These are phyloP conservation scores for Pleurotus giganteus DNA, from an alignment of 768 basidiomycete species.

Conservation along the genomic window DNA sequence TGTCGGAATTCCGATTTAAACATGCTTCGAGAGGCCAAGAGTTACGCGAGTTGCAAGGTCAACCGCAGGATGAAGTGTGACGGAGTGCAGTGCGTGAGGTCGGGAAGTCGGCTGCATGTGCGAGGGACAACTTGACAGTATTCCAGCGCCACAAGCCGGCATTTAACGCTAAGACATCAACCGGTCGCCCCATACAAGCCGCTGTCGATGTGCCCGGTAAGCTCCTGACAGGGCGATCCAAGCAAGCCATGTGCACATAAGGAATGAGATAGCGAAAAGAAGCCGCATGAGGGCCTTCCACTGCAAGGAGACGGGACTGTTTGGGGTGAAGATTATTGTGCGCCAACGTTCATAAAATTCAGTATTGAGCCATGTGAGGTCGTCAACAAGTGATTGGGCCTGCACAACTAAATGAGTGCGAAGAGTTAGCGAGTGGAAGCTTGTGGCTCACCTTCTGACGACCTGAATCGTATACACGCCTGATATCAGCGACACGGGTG, in stretches of 20 bases:
- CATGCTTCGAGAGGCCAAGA: too few species aligned
- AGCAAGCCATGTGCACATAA: conserved; percentile 56
- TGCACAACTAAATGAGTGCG: conserved; percentile 23
- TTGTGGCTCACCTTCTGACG: conserved; percentile 51
- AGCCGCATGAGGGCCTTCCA: conserved; percentile 66
- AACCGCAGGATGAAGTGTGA: too few species aligned
- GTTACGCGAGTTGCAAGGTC: too few species aligned
- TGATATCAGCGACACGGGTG: conserved; percentile 59
- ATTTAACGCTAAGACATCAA: conserved; percentile 56
- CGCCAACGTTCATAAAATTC: conserved; percentile 78
- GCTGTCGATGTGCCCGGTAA: conserved; percentile 70
- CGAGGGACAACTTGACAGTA: not conserved
- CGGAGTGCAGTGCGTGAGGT: too few species aligned
- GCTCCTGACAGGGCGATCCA: conserved; percentile 66
- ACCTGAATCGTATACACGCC: conserved; percentile 69
- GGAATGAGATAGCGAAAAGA: conserved; percentile 54
- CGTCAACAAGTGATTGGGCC: conserved; percentile 64
- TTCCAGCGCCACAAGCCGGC: not conserved
- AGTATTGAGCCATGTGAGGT: conserved; percentile 75
- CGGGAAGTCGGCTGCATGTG: not conserved
- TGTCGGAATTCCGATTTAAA: too few species aligned
- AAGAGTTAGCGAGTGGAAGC: not conserved
- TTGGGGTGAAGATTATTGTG: conserved; percentile 68
- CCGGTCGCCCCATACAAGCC: conserved; percentile 78
- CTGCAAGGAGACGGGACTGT: conserved; percentile 68